phyloP scores from a whole-genome alignment of 495 filamentous ascomycete genomes.

The Aspergillus olivimuriae region DNA sequence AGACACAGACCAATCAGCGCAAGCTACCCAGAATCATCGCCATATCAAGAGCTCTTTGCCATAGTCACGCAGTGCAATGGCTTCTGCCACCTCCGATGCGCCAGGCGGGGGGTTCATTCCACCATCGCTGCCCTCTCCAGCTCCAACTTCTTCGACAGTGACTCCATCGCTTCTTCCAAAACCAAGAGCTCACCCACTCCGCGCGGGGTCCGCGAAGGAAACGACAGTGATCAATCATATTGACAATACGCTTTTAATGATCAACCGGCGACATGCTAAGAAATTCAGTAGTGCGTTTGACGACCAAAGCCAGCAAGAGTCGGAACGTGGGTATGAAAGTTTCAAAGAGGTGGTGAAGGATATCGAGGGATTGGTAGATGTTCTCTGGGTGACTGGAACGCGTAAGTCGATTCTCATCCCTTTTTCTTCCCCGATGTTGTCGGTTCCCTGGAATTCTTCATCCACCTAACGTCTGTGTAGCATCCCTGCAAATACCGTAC shows the following conservation, averaged over 20 bases:
- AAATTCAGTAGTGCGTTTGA: conserved; percentile 55
- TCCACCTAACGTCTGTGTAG: no score
- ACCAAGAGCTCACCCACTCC: conserved; percentile 57
- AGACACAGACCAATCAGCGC: no score
- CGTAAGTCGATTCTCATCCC: conserved; percentile 46
- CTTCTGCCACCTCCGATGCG: conserved; percentile 9
- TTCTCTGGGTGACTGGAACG: conserved; percentile 77
- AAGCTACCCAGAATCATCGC: no score
- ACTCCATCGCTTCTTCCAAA: conserved; percentile 49
- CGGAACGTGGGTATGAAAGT: conserved; percentile 57
- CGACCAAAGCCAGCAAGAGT: conserved; percentile 28
- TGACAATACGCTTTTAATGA: conserved; percentile 52
- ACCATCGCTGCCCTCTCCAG: conserved; percentile 46
- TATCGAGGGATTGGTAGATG: conserved; percentile 63
- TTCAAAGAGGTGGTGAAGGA: conserved; percentile 65
- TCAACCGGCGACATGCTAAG: conserved; percentile 69
- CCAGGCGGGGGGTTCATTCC: conserved; percentile 43
- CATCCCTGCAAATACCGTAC: conserved; percentile 76
- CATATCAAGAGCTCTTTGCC: no score
- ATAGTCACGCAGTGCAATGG: conserved; percentile 1
- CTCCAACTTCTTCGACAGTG: conserved; percentile 44
- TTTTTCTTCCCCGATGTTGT: conserved; percentile 1
- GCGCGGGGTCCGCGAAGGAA: conserved; percentile 69
- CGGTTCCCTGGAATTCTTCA: neutral
- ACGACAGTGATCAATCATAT: conserved; percentile 65